Evolutionary conservation across 1,284 basidiomycete species (phyloP).

Genomic region (Ceratobasidium sp.): DNA sequence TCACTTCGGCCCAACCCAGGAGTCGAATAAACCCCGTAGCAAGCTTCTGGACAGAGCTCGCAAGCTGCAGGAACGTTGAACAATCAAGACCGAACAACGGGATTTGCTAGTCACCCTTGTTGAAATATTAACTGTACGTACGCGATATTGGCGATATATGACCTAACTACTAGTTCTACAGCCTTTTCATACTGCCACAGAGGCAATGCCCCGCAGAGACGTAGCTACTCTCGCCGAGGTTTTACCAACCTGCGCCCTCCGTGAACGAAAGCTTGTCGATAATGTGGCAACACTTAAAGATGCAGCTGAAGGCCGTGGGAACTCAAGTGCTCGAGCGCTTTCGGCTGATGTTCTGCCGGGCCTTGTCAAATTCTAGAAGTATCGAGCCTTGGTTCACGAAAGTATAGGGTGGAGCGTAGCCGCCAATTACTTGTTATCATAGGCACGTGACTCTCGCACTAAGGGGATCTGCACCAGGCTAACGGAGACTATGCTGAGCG

Average conservation of each 20-base stretch:
- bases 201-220: conserved; percentile 10
- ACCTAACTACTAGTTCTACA: not conserved
- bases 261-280: not conserved
- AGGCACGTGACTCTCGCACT: no score
- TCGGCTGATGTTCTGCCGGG: not conserved
- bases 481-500: no score
- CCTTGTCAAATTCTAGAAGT: not conserved
- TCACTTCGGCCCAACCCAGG: not conserved
- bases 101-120: conserved; percentile 3
- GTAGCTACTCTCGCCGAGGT: not conserved
- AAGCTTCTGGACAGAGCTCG: not conserved
- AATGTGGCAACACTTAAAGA: not conserved
- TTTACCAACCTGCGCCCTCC: not conserved
- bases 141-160: not conserved
- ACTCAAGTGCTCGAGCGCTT: not conserved
- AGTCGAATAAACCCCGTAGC: not conserved
- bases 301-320: not conserved
- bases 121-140: not conserved
- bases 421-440: no score
- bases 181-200: not conserved
- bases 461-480: no score
- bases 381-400: not conserved
- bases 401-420: not conserved
- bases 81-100: not conserved
- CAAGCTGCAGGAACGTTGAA: conserved; percentile 1